These are phyloP conservation scores for Ettlia oleoabundans DNA, from an alignment of 139 green algal genomes.

Conservation along the genomic window DNA sequence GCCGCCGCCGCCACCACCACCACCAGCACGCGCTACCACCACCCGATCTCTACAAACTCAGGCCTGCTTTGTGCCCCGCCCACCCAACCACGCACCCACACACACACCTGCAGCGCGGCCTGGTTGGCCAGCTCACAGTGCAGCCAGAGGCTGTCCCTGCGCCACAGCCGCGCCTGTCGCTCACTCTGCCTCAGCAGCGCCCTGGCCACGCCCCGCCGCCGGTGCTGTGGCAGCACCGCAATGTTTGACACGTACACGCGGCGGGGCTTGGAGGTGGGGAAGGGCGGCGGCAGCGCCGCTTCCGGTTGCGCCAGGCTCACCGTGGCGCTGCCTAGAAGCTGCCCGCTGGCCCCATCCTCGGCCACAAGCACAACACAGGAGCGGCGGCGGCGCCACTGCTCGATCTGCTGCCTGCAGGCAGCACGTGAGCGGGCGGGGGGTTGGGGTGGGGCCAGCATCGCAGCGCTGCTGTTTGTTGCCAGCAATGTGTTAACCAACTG, in stretches of 20 bases:
- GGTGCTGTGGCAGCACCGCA: constrained; percentile 49
- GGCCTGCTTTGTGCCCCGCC: neutral
- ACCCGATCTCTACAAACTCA: no score
- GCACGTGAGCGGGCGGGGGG: neutral
- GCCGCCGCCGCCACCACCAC: no score
- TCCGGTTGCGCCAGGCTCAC: constrained; percentile 55
- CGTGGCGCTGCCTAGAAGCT: constrained; percentile 41
- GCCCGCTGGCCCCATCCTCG: neutral
- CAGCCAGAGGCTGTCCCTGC: constrained; percentile 58
- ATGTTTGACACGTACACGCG: constrained; percentile 76
- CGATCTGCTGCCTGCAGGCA: constrained; percentile 13
- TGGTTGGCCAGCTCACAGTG: constrained; percentile 63
- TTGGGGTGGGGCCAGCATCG: no score
- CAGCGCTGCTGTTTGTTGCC: no score
- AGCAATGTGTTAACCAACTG: no score
- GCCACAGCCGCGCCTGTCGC: constrained; percentile 60
- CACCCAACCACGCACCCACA: neutral
- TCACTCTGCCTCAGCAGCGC: constrained; percentile 59
- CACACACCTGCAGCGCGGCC: constrained; percentile 33
- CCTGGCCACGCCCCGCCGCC: constrained; percentile 57
- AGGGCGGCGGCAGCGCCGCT: constrained; percentile 73
- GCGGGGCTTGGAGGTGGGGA: constrained; percentile 62
- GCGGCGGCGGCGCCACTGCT: constrained; percentile 18
- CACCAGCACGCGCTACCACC: no score
- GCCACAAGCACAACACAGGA: constrained; percentile 37